Evolutionary conservation across 371 early-diverging fungal genomes (phyloP), one percentile per base, ranked within the genome.

Genomic region (Mucor lusitanicus): DNA sequence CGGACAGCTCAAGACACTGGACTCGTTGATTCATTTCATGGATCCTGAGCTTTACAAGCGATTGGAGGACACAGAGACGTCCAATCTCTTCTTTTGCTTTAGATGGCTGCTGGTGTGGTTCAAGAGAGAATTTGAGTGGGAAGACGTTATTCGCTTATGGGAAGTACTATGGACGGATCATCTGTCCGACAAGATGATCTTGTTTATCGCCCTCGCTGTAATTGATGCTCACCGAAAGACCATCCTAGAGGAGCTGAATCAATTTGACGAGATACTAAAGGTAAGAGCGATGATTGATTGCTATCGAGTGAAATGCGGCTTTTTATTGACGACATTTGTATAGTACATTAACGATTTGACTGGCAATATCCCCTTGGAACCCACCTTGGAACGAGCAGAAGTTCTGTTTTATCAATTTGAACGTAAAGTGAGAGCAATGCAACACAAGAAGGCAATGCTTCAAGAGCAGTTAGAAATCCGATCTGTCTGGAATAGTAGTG

Each of bases 91-190:
- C 72, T 93, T 90, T 76, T 95, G 96, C 73, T 98, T 95, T 83
- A 91, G 97, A 4, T 98, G 97, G 97, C 76, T 98, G n/a, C 72
- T 98, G 50, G 90, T 98, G 17, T 91, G 93, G 87, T 98, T 95
- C 78, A 98, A 98, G 75, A 88, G 98, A 37, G 98, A 98, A 77
- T 95, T 97, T 69, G 84, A 87, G 60, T 96, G 94, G 86, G 88
- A 91, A 15, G 91, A 95, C 63, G 85, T 92, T 23, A 85, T 90
- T 76, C 70, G 84, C 40, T 67, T 97, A 28, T 97, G 97, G 98
- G 97, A 97, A 76, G 84, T 91, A 9, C 75, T 95, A 15, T 97
- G 97, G 94, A 88, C 95, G 2, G 90, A 95, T 64, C 85, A 94
- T 69, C 75, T 93, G 55, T 88, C 92, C 12, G 85, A 84, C 8